These are phyloP conservation scores for Heliocybe sulcata DNA, from an alignment of 1,284 basidiomycete genomes.

Conservation along the genomic window DNA sequence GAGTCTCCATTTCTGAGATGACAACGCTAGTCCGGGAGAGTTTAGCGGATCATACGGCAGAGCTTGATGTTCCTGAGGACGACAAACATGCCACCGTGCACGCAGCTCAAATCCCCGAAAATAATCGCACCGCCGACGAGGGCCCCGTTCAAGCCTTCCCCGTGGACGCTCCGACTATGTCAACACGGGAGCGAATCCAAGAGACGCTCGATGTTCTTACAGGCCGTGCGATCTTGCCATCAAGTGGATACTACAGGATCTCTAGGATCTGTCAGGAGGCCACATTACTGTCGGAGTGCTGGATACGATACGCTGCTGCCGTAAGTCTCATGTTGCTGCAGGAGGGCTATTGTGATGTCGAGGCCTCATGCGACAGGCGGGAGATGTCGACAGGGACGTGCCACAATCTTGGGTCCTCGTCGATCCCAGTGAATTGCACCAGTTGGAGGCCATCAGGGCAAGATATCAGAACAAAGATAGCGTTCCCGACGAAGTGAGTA, in stretches of 20 bases:
- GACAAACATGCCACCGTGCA: no score
- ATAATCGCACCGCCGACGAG: no score
- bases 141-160: not conserved
- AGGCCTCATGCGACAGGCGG: not conserved
- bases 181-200: not conserved
- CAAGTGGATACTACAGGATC: not conserved
- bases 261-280: not conserved
- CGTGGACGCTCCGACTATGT: not conserved
- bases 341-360: not conserved
- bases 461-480: not conserved
- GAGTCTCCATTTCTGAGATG: no score
- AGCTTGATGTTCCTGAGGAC: no score
- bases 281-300: not conserved
- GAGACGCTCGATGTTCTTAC: not conserved
- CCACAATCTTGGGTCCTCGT: not conserved
- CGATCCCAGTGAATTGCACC: not conserved
- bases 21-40: no score
- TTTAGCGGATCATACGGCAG: no score
- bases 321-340: not conserved
- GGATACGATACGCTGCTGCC: not conserved
- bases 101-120: no score
- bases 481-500: not conserved
- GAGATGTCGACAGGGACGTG: not conserved
- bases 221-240: not conserved
- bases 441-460: not conserved